Evolutionary conservation across 768 basidiomycete genomes (phyloP).

Genomic region (Rhodocollybia butyracea): DNA sequence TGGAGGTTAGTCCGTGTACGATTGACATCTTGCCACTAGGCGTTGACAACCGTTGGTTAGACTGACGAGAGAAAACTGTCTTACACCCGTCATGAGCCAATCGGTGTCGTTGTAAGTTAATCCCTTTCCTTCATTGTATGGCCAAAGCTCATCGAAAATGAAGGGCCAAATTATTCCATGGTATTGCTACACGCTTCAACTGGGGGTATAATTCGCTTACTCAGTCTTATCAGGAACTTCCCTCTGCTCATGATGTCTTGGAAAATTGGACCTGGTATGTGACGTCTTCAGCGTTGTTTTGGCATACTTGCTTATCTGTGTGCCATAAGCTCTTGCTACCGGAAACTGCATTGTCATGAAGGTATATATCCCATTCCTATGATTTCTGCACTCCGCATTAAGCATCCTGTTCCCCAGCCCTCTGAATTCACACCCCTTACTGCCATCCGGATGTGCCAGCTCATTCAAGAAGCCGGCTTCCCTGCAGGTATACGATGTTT

Average conservation of each 20-base stretch:
- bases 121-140: neutral
- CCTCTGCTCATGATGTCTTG: slow-evolving; percentile 43
- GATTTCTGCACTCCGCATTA: too few species aligned
- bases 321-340: slow-evolving; percentile 53
- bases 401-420: slow-evolving; percentile 37
- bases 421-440: slow-evolving; percentile 59
- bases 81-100: slow-evolving; percentile 62
- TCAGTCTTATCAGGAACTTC: slow-evolving; percentile 10
- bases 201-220: too few species aligned
- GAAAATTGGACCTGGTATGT: slow-evolving; percentile 50
- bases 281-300: slow-evolving; percentile 25
- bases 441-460: slow-evolving; percentile 39
- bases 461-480: slow-evolving; percentile 55
- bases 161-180: slow-evolving; percentile 38
- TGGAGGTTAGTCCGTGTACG: slow-evolving; percentile 18
- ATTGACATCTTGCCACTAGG: neutral
- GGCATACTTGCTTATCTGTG: slow-evolving; percentile 43
- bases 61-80: slow-evolving; percentile 37
- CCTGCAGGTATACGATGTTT: slow-evolving; percentile 58
- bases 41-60: neutral
- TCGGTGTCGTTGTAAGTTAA: slow-evolving; percentile 43
- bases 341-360: slow-evolving; percentile 55
- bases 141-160: neutral
- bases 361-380: neutral
- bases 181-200: too few species aligned